These are phyloP conservation scores for Phytopythium kandeliae DNA, from an alignment of 352 stramenopile species.

Conservation along the genomic window DNA sequence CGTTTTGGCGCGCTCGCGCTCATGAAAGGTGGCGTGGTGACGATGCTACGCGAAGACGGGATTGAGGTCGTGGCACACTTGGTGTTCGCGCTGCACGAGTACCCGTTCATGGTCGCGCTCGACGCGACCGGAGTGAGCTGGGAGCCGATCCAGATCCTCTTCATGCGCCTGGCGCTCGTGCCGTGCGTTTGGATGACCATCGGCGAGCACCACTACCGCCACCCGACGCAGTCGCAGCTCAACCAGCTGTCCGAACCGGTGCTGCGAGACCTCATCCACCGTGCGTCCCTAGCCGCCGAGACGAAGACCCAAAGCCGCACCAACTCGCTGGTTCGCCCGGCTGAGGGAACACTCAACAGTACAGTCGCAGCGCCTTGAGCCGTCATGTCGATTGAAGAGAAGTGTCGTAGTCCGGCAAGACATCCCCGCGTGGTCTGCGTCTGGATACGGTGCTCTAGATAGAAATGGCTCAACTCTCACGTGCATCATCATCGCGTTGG, in stretches of 20 bases:
- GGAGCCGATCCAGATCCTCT: constrained; percentile 24
- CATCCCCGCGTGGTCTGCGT: too few relatives aligned
- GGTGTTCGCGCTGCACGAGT: constrained; percentile 27
- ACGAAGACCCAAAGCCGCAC: background rate
- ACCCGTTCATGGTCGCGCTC: constrained; percentile 24
- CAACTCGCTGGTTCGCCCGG: background rate
- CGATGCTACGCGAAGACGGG: constrained; percentile 17
- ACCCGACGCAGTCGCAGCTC: background rate
- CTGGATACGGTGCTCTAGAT: too few relatives aligned
- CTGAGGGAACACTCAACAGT: background rate
- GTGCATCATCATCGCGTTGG: too few relatives aligned
- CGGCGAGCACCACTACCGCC: constrained; percentile 19
- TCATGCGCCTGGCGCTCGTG: constrained; percentile 21
- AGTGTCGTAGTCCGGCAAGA: too few relatives aligned
- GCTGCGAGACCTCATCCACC: constrained; percentile 2
- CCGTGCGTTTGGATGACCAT: constrained; percentile 35
- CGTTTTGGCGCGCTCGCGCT: constrained; percentile 13
- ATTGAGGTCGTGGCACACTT: constrained; percentile 25
- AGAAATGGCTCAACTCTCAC: too few relatives aligned
- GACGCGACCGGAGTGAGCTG: constrained; percentile 13
- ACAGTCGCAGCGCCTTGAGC: too few relatives aligned
- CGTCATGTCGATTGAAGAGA: too few relatives aligned
- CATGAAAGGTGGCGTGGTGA: constrained; percentile 11
- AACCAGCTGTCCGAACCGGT: background rate
- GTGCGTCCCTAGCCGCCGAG: background rate